Evolutionary conservation across 805 yeast species (phyloP), one percentile per base, ranked within the genome.

Genomic region (Kodamaea fukazawae): DNA sequence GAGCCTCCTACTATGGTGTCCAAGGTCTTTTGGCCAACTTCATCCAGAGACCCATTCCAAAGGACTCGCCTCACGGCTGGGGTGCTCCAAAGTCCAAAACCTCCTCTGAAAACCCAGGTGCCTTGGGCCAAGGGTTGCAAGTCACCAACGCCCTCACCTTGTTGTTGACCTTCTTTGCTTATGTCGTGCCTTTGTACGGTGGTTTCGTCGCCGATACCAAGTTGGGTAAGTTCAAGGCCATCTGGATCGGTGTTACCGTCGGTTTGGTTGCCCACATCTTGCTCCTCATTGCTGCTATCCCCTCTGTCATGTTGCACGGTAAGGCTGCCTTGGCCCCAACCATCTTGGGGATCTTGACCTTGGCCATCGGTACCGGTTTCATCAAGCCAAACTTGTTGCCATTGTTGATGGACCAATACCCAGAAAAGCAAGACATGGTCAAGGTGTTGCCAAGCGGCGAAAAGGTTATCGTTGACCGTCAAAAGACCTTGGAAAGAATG

Each of bases 401-500:
- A 5, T 58, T 72, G 35, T 54, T 71, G 38, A 59, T 71, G 60
- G 86, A 65, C 44, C 71, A 66, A 55, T 61, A 61, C 55, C 80
- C 82, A 32, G 75, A 78, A 56, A 67, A 75, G 42, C 71, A 74
- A 49, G 83, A 79, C 46, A 77, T 73, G 36, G 76, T 86, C 40
- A 74, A 71, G 57, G 76, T 74, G 3, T 65, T 74, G 42, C 73
- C 75, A 48, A 55, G 69, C 18, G 95, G 95, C 42, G 81, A 79
- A 54, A 71, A 73, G 34, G 90, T 84, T 26, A 78, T 83, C 49
- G 60, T 73, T 32, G 76, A 72, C 49, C 64, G 75, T 40, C 69
- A 66, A 50, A 60, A 67, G 40, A 55, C 74, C 4, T 54, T 71
- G 42, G 68, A 65, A 50, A 55, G 70, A 51, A 66, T 65, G 57